Evolutionary conservation across 1,284 basidiomycete genomes (phyloP).

Genomic region (Trichosporon coremiiforme): DNA sequence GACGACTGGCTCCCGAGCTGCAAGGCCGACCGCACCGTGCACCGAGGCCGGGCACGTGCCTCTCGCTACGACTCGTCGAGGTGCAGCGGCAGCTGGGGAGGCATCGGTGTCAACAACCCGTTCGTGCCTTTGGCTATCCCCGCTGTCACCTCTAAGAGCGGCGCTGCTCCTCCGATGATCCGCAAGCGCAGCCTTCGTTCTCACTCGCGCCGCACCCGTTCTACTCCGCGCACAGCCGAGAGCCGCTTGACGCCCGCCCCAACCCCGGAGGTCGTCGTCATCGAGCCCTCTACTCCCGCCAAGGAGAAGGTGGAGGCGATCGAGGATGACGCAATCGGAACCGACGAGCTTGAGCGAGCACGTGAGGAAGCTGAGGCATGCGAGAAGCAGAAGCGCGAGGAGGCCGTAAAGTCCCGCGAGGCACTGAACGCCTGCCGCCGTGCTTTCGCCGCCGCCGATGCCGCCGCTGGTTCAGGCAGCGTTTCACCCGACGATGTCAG

Average conservation of each 20-base stretch:
- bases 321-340: constrained; percentile 43
- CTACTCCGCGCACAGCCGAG: constrained; percentile 26
- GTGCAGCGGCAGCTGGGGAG: constrained; percentile 42
- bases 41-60: constrained; percentile 31
- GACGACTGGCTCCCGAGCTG: constrained; percentile 46
- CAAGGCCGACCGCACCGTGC: constrained; percentile 37
- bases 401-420: constrained; percentile 40
- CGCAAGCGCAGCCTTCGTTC: constrained; percentile 32
- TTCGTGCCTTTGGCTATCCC: constrained; percentile 28
- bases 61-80: constrained; percentile 24
- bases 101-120: constrained; percentile 46
- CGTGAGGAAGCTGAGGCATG: constrained; percentile 45
- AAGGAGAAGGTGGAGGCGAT: constrained; percentile 30
- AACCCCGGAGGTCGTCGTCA: constrained; percentile 21
- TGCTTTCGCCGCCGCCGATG: constrained; percentile 29
- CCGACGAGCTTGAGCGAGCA: constrained; percentile 47
- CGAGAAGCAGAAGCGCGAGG: constrained; percentile 44
- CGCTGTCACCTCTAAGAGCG: constrained; percentile 15
- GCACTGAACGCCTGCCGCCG: constrained; percentile 45
- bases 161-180: constrained; percentile 26
- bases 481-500: constrained; percentile 22
- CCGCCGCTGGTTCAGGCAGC: constrained; percentile 20
- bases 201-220: constrained; percentile 24
- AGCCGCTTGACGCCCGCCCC: constrained; percentile 25
- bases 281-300: constrained; percentile 3